Percentiles rank a stretch among this genome's conserved stretches.
Conservation (phyloP, 2,329 filamentous ascomycete species). For the Xylariaceae sp. region DNA sequence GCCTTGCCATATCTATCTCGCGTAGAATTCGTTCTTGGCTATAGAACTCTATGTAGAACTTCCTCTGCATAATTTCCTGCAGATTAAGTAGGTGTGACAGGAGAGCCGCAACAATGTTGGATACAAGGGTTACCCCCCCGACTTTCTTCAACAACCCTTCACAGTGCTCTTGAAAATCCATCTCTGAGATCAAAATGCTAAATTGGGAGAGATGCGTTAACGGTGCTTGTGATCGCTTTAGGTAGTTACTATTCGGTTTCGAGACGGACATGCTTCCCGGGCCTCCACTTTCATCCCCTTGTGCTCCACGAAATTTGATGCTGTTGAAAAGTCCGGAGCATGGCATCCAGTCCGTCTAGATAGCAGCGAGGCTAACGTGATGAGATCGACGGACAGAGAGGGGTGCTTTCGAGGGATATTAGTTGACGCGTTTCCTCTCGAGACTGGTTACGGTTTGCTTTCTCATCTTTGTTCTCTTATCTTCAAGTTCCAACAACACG, state of each 20-base stretch:
- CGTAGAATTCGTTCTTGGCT: slow-evolving; percentile 5
- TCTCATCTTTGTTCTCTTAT: slow-evolving; percentile 19
- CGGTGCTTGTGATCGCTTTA: slow-evolving; percentile 26
- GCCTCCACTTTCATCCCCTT: slow-evolving; percentile 37
- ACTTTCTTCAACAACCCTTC: slow-evolving; percentile 16
- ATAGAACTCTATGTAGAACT: no score
- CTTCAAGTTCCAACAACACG: slow-evolving; percentile 2
- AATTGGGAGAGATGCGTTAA: slow-evolving; percentile 24
- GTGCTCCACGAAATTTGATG: slow-evolving; percentile 33
- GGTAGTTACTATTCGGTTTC: slow-evolving; percentile 31
- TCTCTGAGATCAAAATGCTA: not conserved
- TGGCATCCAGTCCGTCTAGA: slow-evolving; percentile 16
- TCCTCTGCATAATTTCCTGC: slow-evolving; percentile 18
- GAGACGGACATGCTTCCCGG: slow-evolving; percentile 38
- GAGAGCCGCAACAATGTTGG: slow-evolving; percentile 21
- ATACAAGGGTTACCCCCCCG: slow-evolving; percentile 15
- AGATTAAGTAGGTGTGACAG: slow-evolving; percentile 19
- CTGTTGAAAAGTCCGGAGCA: slow-evolving; percentile 26
- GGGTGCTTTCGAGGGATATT: slow-evolving; percentile 29
- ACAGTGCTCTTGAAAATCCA: slow-evolving; percentile 9
- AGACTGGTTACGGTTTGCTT: slow-evolving; percentile 14
- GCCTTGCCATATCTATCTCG: slow-evolving; percentile 4
- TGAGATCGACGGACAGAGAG: slow-evolving; percentile 15
- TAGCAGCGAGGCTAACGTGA: slow-evolving; percentile 8
- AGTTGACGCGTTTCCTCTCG: slow-evolving; percentile 28